Evolutionary conservation across 2,329 filamentous ascomycete genomes (phyloP), one percentile per base, ranked within the genome.

Genomic region (Stachybotrys chlorohalonatus): DNA sequence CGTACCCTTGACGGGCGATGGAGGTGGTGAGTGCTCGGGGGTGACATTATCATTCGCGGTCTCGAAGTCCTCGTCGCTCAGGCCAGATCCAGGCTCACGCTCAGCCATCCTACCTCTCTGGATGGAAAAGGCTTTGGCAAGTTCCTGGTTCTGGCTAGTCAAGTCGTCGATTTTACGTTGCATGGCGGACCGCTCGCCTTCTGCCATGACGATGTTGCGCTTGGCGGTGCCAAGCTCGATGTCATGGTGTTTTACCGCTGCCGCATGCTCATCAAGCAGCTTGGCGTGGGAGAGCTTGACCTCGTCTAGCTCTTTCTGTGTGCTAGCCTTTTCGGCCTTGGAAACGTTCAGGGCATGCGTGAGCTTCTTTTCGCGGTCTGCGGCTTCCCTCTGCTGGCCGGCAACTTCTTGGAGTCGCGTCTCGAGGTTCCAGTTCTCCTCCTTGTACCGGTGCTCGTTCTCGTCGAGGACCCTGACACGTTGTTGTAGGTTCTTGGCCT

Each of bases 401-500:
- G 88, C 80, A 47, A 93, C 77, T 59, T 97, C 92, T 64, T 96
- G 94, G 24, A 95, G 81, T 63, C 91, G 89, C 0, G 92, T 95
- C 70, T 99, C 94, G 45, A 99, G 80, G 59, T 89, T 93, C 94
- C 94, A 99, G 68, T 97, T 99, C 70, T 97, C 94, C 66, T 99
- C 94, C 73, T 96, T 97, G 75, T 95, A 96, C 53, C 90, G 86
- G 64, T 95, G 88, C 69, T 99, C 94, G 67, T 89, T 96, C 71
- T 99, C 94, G 63, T 96, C 92, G 47, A 96, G 77, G 7, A 82
- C 81, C 66, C 89, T 87, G 59, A 97, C 76, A 39, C 91, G 84
- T 68, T 95, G 89, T 53, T 87, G 82, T 59, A 95, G 82, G 3
- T 81, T 83, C 67, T 95, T 88, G 0, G 85, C 82, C 60, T 96